A percentile compares a stretch with the other conserved stretches of the same genome.
Evolutionary conservation across 768 basidiomycete species (phyloP).

Genomic region (Leucosporidium creatinivorum): DNA sequence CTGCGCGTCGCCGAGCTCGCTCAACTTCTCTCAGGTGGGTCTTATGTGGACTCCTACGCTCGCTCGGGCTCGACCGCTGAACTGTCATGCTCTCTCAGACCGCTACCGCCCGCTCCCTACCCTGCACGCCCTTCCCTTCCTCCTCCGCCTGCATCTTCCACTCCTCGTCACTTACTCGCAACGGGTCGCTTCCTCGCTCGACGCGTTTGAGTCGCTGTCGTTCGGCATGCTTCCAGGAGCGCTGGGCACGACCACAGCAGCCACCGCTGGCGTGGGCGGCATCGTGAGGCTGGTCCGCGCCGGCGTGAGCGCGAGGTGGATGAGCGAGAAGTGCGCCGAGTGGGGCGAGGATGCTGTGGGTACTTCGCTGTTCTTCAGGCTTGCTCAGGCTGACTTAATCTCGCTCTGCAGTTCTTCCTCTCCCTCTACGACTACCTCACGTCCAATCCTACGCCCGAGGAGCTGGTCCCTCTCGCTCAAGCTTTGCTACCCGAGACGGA

Average conservation of each 20-base stretch:
- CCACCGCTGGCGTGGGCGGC: constrained; percentile 74
- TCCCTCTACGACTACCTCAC: constrained; percentile 77
- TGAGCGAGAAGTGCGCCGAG: constrained; percentile 58
- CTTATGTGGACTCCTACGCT: not conserved
- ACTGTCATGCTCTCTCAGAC: constrained; percentile 1
- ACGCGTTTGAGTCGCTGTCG: constrained; percentile 88
- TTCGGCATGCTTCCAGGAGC: constrained; percentile 86
- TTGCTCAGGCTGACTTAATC: too few relatives aligned
- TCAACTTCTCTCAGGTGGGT: constrained; percentile 80
- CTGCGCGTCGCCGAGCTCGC: constrained; percentile 73
- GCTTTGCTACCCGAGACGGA: constrained; percentile 23
- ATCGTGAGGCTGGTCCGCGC: constrained; percentile 78
- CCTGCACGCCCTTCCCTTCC: constrained; percentile 67
- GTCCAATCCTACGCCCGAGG: constrained; percentile 9
- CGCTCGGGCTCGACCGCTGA: too few relatives aligned
- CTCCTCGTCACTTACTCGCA: constrained; percentile 66
- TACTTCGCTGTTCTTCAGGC: too few relatives aligned
- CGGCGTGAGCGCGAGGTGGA: constrained; percentile 67
- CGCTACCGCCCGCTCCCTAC: constrained; percentile 85
- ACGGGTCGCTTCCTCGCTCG: constrained; percentile 73
- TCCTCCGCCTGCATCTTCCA: constrained; percentile 76
- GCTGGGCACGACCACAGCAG: constrained; percentile 54
- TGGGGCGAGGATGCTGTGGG: constrained; percentile 90
- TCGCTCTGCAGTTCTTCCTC: constrained; percentile 68
- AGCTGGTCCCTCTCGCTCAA: constrained; percentile 12